phyloP scores from a whole-genome alignment of 2,329 filamentous ascomycete species.

The Chaetomiaceae sp. region DNA sequence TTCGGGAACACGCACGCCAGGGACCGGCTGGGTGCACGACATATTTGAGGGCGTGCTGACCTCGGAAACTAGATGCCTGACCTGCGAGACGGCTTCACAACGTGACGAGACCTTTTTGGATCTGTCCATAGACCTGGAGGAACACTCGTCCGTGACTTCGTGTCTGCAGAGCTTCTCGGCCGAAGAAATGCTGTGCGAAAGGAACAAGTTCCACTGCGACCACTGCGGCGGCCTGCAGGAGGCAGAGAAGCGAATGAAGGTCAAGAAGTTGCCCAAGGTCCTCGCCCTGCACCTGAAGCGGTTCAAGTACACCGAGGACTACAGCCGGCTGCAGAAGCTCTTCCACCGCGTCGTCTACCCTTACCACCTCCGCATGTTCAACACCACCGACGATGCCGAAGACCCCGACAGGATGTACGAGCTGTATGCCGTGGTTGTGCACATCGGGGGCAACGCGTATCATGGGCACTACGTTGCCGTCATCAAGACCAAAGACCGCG shows the following conservation, averaged over 20 bases:
- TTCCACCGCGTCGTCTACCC: constrained; percentile 97
- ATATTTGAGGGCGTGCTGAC: constrained; percentile 93
- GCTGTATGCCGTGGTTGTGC: constrained; percentile 92
- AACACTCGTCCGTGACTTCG: constrained; percentile 93
- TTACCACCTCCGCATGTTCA: constrained; percentile 93
- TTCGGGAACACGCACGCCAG: constrained; percentile 50
- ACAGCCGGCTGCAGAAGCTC: constrained; percentile 88
- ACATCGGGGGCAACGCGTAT: constrained; percentile 94
- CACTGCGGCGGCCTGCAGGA: constrained; percentile 95
- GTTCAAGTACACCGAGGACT: constrained; percentile 97
- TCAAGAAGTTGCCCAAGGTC: constrained; percentile 88
- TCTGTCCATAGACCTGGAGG: constrained; percentile 89
- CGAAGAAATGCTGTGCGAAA: constrained; percentile 96
- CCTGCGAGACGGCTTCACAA: constrained; percentile 92
- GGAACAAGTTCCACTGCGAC: constrained; percentile 98
- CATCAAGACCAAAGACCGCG: constrained; percentile 92
- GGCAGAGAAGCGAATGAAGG: constrained; percentile 98
- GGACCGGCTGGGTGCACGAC: constrained; percentile 89
- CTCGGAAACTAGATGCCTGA: constrained; percentile 93
- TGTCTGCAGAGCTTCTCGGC: constrained; percentile 94
- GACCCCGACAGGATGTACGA: constrained; percentile 94
- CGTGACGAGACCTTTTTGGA: constrained; percentile 95
- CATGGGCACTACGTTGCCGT: constrained; percentile 98
- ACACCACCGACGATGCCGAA: constrained; percentile 91
- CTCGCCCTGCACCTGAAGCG: constrained; percentile 90